Percentiles rank a stretch among this genome's conserved stretches.
Evolutionary conservation across 2,329 filamentous ascomycete genomes (phyloP).

Genomic region (Beauveria sp.): DNA sequence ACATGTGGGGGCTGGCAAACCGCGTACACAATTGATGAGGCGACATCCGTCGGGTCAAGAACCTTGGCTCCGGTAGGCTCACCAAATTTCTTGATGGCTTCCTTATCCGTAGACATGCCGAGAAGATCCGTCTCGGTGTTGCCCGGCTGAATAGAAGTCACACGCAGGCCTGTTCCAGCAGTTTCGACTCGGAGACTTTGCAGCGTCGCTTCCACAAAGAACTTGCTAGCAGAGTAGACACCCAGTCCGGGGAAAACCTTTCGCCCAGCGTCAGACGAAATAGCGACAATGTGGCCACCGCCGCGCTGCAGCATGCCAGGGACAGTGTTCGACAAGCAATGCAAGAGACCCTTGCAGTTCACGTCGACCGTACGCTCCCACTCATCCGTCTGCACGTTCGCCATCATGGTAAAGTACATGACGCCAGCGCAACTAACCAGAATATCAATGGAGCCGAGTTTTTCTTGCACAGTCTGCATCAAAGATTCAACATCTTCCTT

Average conservation of each 20-base stretch:
- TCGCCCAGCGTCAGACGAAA: constrained; percentile 73
- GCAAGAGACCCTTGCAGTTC: constrained; percentile 75
- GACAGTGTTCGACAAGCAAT: constrained; percentile 62
- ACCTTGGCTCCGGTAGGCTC: constrained; percentile 69
- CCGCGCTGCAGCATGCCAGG: constrained; percentile 65
- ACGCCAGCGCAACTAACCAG: constrained; percentile 75
- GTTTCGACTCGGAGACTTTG: constrained; percentile 70
- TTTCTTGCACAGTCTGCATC: constrained; percentile 46
- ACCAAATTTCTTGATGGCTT: constrained; percentile 72
- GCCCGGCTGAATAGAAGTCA: constrained; percentile 69
- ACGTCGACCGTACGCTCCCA: constrained; percentile 80
- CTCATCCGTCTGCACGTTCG: constrained; percentile 62
- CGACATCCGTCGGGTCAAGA: constrained; percentile 65
- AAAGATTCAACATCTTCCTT: constrained; percentile 59
- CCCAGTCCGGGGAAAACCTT: constrained; percentile 77
- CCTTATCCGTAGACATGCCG: constrained; percentile 65
- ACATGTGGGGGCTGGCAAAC: constrained; percentile 68
- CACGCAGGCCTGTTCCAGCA: constrained; percentile 62
- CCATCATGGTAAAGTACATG: constrained; percentile 89
- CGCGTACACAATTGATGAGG: constrained; percentile 65
- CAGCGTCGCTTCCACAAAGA: constrained; percentile 79
- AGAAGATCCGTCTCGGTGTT: constrained; percentile 69
- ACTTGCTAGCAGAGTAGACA: constrained; percentile 77
- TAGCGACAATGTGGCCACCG: constrained; percentile 67
- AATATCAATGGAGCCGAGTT: constrained; percentile 68